phyloP scores from a whole-genome alignment of 345 rosid species.

The Excoecaria agallocha region DNA sequence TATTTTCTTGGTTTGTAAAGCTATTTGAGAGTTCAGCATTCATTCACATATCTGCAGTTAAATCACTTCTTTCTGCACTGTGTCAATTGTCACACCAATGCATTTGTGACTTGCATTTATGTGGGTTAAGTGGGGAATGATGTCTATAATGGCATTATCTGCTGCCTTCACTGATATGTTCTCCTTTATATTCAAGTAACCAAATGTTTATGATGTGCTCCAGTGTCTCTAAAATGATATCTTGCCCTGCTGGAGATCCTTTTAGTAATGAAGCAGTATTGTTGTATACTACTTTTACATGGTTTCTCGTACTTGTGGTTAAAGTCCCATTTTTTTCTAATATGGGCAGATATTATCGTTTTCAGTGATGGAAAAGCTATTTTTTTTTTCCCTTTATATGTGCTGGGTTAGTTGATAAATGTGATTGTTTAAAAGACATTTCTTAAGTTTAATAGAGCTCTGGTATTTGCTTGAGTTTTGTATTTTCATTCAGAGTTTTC shows the following conservation, averaged over 20 bases:
- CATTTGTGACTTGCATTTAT: not conserved
- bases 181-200: not conserved
- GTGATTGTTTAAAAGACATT: not conserved
- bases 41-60: constrained; percentile 93
- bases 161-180: not conserved
- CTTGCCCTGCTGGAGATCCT: not conserved
- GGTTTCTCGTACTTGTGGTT: not conserved
- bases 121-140: not conserved
- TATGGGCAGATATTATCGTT: not conserved
- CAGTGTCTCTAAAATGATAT: not conserved
- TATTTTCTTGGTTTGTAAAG: constrained; percentile 45
- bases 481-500: not conserved
- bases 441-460: too few relatives aligned
- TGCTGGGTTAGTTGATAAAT: too few relatives aligned
- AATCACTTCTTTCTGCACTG: constrained; percentile 91
- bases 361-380: not conserved
- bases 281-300: not conserved
- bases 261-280: not conserved
- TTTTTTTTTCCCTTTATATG: not conserved
- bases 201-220: not conserved
- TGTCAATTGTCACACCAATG: constrained; percentile 79
- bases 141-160: not conserved
- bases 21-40: constrained; percentile 97
- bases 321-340: not conserved
- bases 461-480: too few relatives aligned